phyloP scores from a whole-genome alignment of 1,284 basidiomycete genomes.

The Sporisorium scitamineum region DNA sequence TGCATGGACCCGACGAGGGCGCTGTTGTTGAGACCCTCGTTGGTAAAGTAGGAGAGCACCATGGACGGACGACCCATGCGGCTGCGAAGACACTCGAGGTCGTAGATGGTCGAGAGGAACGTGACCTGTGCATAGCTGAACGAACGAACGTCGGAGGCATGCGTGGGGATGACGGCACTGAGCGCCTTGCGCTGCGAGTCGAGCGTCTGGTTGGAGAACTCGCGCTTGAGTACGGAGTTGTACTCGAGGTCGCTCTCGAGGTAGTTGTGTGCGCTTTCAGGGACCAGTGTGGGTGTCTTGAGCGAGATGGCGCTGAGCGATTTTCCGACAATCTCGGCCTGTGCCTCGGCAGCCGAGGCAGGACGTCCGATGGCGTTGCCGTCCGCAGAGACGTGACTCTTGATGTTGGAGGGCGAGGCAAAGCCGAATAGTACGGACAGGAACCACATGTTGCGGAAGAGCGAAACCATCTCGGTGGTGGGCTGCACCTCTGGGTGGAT shows the following conservation, averaged over 20 bases:
- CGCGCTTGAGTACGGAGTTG: conserved; percentile 83
- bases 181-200: conserved; percentile 66
- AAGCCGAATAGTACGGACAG: conserved; percentile 84
- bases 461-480: conserved; percentile 77
- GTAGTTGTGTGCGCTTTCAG: conserved; percentile 85
- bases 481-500: conserved; percentile 77
- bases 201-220: conserved; percentile 57
- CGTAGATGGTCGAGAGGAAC: conserved; percentile 87
- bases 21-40: conserved; percentile 83
- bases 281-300: conserved; percentile 87
- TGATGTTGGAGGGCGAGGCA: conserved; percentile 66
- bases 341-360: conserved; percentile 76
- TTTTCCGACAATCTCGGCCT: conserved; percentile 74
- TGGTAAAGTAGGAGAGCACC: conserved; percentile 87
- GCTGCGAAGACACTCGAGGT: conserved; percentile 89
- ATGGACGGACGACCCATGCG: conserved; percentile 83
- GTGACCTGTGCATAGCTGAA: conserved; percentile 86
- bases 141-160: conserved; percentile 79
- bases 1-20: conserved; percentile 81
- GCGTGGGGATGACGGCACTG: conserved; percentile 75
- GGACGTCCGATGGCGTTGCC: conserved; percentile 20
- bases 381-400: conserved; percentile 15
- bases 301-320: conserved; percentile 81
- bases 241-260: conserved; percentile 91
- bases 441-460: conserved; percentile 96